A percentile compares a stretch with the other conserved stretches of the same genome.
These are phyloP conservation scores for Chenopodium quinoa DNA, from an alignment of 148 eudicot genomes.

Conservation along the genomic window DNA sequence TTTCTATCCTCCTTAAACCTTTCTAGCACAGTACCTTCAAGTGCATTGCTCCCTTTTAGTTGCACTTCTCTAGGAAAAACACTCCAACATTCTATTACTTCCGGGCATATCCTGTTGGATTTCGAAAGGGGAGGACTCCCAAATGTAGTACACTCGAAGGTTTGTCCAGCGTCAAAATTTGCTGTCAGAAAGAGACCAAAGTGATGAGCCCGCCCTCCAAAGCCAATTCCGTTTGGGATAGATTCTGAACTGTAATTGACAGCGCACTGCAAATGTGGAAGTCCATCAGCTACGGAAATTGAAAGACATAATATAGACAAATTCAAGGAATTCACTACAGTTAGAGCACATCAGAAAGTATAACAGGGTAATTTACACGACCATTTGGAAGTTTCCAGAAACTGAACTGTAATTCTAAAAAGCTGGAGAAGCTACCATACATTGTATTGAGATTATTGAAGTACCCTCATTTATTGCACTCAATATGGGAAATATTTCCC, in stretches of 20 bases:
- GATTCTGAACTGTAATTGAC: constrained; percentile 70
- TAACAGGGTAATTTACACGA: background rate
- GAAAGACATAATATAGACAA: background rate
- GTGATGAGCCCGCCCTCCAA: constrained; percentile 72
- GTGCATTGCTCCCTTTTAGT: constrained; percentile 33
- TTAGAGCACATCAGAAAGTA: background rate
- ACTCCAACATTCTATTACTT: constrained; percentile 97
- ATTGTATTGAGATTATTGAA: no score
- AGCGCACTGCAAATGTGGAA: constrained; percentile 58
- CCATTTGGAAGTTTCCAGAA: no score
- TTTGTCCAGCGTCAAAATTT: constrained; percentile 78
- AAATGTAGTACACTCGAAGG: constrained; percentile 72
- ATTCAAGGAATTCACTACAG: background rate
- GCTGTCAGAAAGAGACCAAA: constrained; percentile 85
- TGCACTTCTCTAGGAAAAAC: constrained; percentile 51
- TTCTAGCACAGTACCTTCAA: constrained; percentile 74
- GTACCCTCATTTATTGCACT: no score
- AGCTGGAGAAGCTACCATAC: no score
- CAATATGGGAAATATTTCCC: no score
- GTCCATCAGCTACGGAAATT: background rate
- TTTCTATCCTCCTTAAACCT: constrained; percentile 90
- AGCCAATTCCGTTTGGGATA: constrained; percentile 93
- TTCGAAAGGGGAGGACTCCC: constrained; percentile 77
- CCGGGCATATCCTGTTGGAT: constrained; percentile 61
- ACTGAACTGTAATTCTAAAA: no score